Base-by-base conservation (phyloP, 2,329 filamentous ascomycete species). In the Zymoseptoria tritici region DNA sequence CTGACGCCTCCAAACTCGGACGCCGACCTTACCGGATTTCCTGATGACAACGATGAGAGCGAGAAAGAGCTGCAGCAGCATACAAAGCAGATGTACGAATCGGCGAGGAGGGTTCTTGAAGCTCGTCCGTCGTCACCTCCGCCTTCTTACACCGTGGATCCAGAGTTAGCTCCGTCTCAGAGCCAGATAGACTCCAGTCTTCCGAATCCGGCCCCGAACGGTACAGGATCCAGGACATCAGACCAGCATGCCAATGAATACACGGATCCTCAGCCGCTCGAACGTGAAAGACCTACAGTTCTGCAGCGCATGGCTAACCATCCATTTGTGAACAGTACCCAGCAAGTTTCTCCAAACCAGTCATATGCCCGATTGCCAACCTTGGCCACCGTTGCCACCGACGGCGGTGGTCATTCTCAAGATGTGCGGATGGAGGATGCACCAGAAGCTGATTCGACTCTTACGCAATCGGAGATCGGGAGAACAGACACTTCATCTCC, bases 271-370 rank as follows among this genome's bases (percentile, higher is more conserved):
- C 59, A 16, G 36, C 36, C 36, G 13, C 36, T 46, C 13, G 36
- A 46, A 46, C 36, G 36, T 46, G 36, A 46, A 46, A 46, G 36
- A n/a, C 36, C 36, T 46, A n/a, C 36, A 46, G 11, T 16, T 46
- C 36, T 46, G 49, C 42, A 56, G 7, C 58, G 58, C 19, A 50
- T 74, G 26, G 75, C 72, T 19, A 69, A 68, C 13, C 77, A 69
- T 64, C 72, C 75, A 19, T 75, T 77, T 52, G 72, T 75, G 60
- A 78, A 78, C 65, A 77, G 75, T 60, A 75, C 75, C 3, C 74
- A 78, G 56, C 72, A 73, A 56, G 51, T 62, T 16, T 50, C 60
- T 24, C 56, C 64, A 22, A 16, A 16, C 20, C 24, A 24, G 19
- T 49, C 54, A 6, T 55, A 21, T 20, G 49, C 50, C 19, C 51